Conservation (phyloP, 179 eudicot genomes). For the Heliamphora pulchella region DNA sequence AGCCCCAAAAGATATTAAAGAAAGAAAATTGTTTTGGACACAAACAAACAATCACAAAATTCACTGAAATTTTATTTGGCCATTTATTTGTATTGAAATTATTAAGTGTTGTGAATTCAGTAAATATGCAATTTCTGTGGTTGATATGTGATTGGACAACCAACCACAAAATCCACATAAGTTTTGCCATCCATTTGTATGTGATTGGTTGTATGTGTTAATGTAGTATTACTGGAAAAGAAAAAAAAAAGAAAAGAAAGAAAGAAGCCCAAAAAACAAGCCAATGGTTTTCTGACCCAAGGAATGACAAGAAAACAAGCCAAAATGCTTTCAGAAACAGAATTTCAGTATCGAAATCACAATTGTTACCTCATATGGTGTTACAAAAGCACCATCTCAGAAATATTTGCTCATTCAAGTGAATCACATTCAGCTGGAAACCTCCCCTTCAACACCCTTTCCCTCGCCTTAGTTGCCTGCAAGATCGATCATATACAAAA, state of each 20-base stretch:
- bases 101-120: no score
- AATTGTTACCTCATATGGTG: no score
- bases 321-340: no score
- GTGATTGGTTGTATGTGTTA: not conserved
- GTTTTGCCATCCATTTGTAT: not conserved
- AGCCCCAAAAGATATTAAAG: no score
- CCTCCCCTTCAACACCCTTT: conserved; percentile 22
- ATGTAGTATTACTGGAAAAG: not conserved
- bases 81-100: no score
- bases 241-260: not conserved
- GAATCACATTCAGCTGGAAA: not conserved
- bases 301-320: not conserved
- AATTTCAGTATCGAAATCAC: not conserved
- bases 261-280: not conserved
- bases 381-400: not conserved
- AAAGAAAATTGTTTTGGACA: no score
- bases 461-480: conserved; percentile 36
- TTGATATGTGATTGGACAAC: no score
- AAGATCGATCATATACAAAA: not conserved
- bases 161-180: no score
- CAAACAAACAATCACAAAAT: no score
- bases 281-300: not conserved
- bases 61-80: no score
- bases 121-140: no score
- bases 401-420: not conserved